A percentile compares a stretch with the other conserved stretches of the same genome.
Conservation (phyloP, 352 stramenopile genomes). For the Blastocystis hominis region DNA sequence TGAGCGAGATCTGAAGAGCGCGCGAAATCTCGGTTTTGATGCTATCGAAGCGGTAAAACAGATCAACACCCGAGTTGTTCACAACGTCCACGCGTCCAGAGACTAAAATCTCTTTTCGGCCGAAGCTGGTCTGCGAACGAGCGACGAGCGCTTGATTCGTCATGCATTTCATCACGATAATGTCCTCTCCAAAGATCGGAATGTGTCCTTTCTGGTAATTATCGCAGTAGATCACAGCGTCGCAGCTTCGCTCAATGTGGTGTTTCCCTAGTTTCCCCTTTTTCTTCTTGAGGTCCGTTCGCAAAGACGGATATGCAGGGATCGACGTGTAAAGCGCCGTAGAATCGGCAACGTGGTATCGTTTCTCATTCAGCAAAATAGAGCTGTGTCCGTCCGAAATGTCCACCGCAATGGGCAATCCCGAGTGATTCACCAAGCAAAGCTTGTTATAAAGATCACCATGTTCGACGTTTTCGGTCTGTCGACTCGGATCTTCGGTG, state of each 20-base stretch:
- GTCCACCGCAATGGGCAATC: not conserved
- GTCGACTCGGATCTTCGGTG: not conserved
- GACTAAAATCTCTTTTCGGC: slow-evolving; percentile 8
- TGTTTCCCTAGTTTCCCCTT: not conserved
- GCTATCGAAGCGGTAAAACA: slow-evolving; percentile 1
- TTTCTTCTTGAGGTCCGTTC: not conserved
- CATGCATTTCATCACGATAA: not conserved
- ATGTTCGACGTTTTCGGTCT: not conserved
- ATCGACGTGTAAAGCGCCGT: not conserved
- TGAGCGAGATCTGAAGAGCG: not conserved
- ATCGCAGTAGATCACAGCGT: slow-evolving; percentile 11
- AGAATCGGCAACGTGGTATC: not conserved
- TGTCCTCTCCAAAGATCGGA: not conserved
- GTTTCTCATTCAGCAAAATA: not conserved
- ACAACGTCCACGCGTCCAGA: not conserved
- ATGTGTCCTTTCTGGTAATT: not conserved
- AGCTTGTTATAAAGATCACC: not conserved
- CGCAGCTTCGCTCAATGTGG: not conserved
- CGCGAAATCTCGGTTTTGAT: not conserved
- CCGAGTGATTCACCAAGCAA: slow-evolving; percentile 46
- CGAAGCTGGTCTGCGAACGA: not conserved
- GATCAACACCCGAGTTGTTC: not conserved
- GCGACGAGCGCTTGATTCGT: not conserved
- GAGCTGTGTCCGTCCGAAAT: not conserved
- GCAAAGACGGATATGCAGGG: slow-evolving; percentile 22